Base-by-base conservation (phyloP, 495 filamentous ascomycete genomes). In the Aspergillus heteromorphus region DNA sequence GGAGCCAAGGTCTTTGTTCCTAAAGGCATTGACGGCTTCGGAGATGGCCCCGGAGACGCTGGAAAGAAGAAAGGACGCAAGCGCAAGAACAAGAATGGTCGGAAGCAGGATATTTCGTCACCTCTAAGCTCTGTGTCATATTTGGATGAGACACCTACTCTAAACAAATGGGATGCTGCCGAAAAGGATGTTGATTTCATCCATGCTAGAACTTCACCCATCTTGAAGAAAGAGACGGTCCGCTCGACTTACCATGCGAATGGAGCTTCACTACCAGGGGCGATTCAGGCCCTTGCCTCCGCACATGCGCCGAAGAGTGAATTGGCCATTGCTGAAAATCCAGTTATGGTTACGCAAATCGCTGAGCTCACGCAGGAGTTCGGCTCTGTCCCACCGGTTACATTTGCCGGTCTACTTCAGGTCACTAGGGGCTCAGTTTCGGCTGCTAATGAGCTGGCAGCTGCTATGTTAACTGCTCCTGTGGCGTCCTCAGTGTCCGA, bases 21-120 rank as follows among this genome's bases (percentile, higher is more conserved):
- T 2, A 90, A 87, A 64, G 88, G 92, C 1, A 72, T 96, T 10
- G 90, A 97, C 53, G 91, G 82, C 0, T 97, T 97, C 61, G 76
- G 74, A 21, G 74, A 78, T 9, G 73, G 72, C 5, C 61, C 75
- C 17, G 61, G 60, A 7, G 56, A 60, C 0, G 64, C 55, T 51
- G 67, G 56, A 27, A 63, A 64, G 29, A 78, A 63, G 56, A 71
- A 74, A 71, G 51, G 71, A 55, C 45, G 84, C 74, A 69, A 79
- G 68, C 65, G 67, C 40, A 69, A 68, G 48, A 62, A 57, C 41
- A 62, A 49, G 25, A 58, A 45, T 29, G 27, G 50, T 29, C 61
- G 60, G 20, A 61, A 61, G 0, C 45, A 58, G 9, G 58, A 67
- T 13, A n/a, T 53, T 5, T 23, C 51, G 1, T 56, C 55, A 23